phyloP scores from a whole-genome alignment of 768 basidiomycete genomes.

The Lepiota brunneoincarnata region DNA sequence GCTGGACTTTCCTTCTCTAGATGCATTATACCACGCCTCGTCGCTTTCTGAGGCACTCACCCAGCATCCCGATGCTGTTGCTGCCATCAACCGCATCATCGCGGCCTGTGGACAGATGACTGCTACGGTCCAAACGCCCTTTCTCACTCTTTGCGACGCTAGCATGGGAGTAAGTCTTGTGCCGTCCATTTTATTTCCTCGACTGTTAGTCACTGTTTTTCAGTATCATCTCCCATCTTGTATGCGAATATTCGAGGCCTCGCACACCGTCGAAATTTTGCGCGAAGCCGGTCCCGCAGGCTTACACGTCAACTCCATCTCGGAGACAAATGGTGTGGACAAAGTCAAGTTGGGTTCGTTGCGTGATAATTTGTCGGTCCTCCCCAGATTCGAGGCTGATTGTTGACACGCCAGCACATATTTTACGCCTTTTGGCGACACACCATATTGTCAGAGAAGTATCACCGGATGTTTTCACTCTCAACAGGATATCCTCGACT shows the following conservation, averaged over 20 bases:
- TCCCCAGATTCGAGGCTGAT: not conserved
- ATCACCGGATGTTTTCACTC: constrained; percentile 67
- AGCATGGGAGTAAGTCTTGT: constrained; percentile 56
- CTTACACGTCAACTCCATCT: constrained; percentile 47
- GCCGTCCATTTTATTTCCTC: not conserved
- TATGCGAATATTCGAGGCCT: constrained; percentile 69
- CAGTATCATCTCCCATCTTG: constrained; percentile 78
- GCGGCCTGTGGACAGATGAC: constrained; percentile 69
- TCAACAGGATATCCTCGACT: constrained; percentile 66
- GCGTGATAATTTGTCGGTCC: not conserved
- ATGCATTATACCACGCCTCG: constrained; percentile 40
- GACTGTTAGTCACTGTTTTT: constrained; percentile 6
- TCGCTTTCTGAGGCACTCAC: constrained; percentile 55
- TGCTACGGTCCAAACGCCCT: constrained; percentile 63
- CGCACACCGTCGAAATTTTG: constrained; percentile 68
- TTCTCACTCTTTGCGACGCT: constrained; percentile 72
- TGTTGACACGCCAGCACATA: constrained; percentile 49
- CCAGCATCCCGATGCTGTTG: constrained; percentile 54
- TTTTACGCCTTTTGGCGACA: constrained; percentile 72
- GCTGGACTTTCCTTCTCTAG: constrained; percentile 59
- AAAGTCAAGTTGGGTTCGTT: constrained; percentile 49
- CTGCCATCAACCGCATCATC: constrained; percentile 62
- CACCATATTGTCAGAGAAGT: constrained; percentile 74
- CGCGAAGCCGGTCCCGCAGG: constrained; percentile 57
- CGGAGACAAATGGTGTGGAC: constrained; percentile 41